These are phyloP conservation scores for Neurospora tetrasperma DNA, from an alignment of 495 filamentous ascomycete species.

Conservation along the genomic window DNA sequence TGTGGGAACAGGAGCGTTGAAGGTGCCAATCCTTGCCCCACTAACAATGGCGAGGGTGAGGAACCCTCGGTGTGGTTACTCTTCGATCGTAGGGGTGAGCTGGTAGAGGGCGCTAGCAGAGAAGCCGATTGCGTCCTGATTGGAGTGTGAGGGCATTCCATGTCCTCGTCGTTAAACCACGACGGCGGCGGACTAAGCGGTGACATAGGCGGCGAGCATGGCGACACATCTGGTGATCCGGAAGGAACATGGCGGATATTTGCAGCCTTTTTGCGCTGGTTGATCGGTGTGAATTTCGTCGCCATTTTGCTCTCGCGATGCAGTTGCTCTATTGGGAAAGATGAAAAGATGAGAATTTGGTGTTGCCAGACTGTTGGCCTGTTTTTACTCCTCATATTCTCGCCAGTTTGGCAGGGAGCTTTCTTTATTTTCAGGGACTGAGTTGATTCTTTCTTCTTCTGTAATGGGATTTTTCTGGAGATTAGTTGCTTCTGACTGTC, in stretches of 20 bases:
- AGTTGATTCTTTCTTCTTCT: neutral
- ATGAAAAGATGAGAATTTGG: neutral
- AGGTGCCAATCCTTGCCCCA: neutral
- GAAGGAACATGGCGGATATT: neutral
- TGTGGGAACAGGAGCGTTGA: neutral
- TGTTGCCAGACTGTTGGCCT: neutral
- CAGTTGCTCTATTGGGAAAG: neutral
- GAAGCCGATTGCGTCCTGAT: neutral
- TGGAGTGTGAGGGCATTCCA: neutral
- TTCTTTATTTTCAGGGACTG: neutral
- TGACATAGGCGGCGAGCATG: neutral
- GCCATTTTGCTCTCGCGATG: neutral
- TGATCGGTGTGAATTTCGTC: neutral
- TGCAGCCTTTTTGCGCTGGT: neutral
- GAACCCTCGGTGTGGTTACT: neutral
- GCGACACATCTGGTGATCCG: neutral
- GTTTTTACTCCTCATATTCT: neutral
- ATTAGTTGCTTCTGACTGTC: neutral
- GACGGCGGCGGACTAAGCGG: neutral
- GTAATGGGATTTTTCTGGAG: neutral
- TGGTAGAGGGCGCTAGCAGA: neutral
- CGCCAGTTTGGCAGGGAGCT: neutral
- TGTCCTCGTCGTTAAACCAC: neutral
- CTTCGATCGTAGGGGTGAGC: neutral
- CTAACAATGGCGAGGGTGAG: neutral